Evolutionary conservation across 176 grass and related monocot genomes (phyloP).

Genomic region (Tillandsia leiboldiana): DNA sequence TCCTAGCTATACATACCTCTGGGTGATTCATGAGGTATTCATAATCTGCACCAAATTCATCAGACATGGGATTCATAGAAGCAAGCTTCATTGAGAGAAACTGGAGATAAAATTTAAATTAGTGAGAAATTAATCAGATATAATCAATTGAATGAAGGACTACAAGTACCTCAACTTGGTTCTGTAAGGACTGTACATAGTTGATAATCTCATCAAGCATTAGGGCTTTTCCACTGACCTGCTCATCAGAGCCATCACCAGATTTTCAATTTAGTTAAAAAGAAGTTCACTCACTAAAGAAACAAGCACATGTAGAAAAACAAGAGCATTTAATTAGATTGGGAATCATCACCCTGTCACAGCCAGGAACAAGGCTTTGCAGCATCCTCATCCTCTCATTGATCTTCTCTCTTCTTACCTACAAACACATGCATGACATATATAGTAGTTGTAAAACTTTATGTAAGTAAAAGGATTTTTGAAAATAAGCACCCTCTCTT

Average conservation of each 20-base stretch:
- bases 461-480: background rate
- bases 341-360: constrained; percentile 25
- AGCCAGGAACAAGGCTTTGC: constrained; percentile 42
- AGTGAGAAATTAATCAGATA: background rate
- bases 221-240: constrained; percentile 34
- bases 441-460: too few species aligned
- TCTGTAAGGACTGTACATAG: constrained; percentile 43
- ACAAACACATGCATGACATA: background rate
- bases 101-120: constrained; percentile 20
- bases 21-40: background rate
- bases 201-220: constrained; percentile 50
- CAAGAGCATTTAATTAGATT: background rate
- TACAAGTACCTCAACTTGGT: constrained; percentile 35
- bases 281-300: background rate
- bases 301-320: background rate
- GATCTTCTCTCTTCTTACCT: constrained; percentile 48
- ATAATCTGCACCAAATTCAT: constrained; percentile 8
- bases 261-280: background rate
- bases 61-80: constrained; percentile 20
- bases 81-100: constrained; percentile 43
- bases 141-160: background rate
- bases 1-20: background rate
- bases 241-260: background rate
- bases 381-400: constrained; percentile 40
- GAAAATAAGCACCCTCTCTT: background rate